Conservation (phyloP, 768 basidiomycete genomes). For the Xerocomus brunneocitrinus region DNA sequence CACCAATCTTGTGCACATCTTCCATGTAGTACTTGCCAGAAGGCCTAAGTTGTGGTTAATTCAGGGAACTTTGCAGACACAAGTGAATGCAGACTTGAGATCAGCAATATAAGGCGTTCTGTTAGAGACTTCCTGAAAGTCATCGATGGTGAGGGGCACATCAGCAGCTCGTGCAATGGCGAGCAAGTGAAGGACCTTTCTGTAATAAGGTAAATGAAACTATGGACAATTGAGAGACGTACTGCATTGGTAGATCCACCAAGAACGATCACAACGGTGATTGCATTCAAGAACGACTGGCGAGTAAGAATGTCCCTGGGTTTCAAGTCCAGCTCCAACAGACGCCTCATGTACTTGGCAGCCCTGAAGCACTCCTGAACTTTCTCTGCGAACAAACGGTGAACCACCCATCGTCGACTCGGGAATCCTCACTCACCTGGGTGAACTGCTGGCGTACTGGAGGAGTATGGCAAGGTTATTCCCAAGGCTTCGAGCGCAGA, state of each 20-base stretch:
- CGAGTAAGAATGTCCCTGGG: slow-evolving; percentile 74
- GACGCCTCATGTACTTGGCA: slow-evolving; percentile 67
- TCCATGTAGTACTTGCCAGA: slow-evolving; percentile 89
- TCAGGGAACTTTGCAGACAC: not conserved
- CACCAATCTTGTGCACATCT: slow-evolving; percentile 82
- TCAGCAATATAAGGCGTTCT: slow-evolving; percentile 84
- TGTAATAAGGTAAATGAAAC: slow-evolving; percentile 4
- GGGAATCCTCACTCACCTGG: slow-evolving; percentile 41
- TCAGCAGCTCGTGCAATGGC: slow-evolving; percentile 84
- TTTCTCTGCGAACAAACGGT: slow-evolving; percentile 50
- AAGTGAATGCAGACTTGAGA: slow-evolving; percentile 49
- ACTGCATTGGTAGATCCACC: slow-evolving; percentile 90
- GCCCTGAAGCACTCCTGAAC: slow-evolving; percentile 77
- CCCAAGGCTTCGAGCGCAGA: slow-evolving; percentile 80
- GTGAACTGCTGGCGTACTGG: slow-evolving; percentile 67
- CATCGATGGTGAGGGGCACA: slow-evolving; percentile 70
- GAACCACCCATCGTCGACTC: not conserved
- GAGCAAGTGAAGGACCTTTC: slow-evolving; percentile 73
- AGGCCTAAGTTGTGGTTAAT: slow-evolving; percentile 42
- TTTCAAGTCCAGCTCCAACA: slow-evolving; percentile 77
- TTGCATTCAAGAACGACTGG: slow-evolving; percentile 77
- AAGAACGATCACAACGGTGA: slow-evolving; percentile 70
- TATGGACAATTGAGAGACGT: slow-evolving; percentile 18
- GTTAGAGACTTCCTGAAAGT: slow-evolving; percentile 79
- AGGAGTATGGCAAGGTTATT: slow-evolving; percentile 79